Evolutionary conservation across 306 rosid genomes (phyloP).

Genomic region (Albizia julibrissin): DNA sequence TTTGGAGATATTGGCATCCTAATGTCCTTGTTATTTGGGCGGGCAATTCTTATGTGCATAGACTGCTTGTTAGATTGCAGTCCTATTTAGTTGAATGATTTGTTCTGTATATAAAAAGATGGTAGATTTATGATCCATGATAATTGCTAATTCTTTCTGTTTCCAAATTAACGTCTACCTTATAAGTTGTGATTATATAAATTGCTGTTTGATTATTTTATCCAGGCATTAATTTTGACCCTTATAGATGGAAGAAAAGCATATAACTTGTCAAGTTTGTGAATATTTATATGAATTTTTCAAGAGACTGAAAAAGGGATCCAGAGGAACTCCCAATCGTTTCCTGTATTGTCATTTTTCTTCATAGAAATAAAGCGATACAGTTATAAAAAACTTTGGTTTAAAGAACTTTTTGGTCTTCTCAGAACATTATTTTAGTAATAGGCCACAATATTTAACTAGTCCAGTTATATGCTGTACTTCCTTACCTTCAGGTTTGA

Average conservation of each 20-base stretch:
- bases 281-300: neutral
- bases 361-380: neutral
- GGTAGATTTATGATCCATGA: neutral
- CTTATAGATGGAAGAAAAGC: neutral
- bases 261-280: neutral
- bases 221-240: neutral
- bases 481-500: conserved; percentile 75
- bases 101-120: neutral
- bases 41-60: neutral
- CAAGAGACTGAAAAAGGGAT: neutral
- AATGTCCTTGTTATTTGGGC: neutral
- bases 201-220: neutral
- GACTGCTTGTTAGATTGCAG: neutral
- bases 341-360: neutral
- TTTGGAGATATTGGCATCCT: neutral
- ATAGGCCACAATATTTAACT: neutral
- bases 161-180: neutral
- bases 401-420: neutral
- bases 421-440: neutral
- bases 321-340: neutral
- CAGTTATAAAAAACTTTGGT: neutral
- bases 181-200: neutral
- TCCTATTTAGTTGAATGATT: neutral
- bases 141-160: neutral
- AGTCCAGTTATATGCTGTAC: conserved; percentile 1